Base-by-base conservation (phyloP, 352 stramenopile genomes). In the Aphanomyces invadans region DNA sequence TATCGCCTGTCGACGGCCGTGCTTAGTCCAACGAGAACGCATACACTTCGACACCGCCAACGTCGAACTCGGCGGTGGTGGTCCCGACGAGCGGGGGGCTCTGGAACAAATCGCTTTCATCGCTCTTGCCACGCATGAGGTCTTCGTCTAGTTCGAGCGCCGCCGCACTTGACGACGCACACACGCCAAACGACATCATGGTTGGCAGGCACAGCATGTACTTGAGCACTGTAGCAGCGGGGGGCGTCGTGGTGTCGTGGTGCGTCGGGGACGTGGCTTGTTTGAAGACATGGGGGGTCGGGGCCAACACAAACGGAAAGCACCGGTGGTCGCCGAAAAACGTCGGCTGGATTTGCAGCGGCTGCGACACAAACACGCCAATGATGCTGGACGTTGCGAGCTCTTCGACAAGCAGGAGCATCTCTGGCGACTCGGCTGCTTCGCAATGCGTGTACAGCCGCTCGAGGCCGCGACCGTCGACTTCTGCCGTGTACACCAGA, bases 241-340 rank as follows among this genome's bases (percentile, higher is more conserved):
- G n/a, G n/a, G n/a, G n/a, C n/a, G n/a, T 10, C 49, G 7, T 52
- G 44, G 44, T 19, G 19, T 25, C 4, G 44, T 52, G 44, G 25
- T 29, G 21, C 25, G 49, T 33, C 7, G 49, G 49, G 12, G 49
- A 57, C 25, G 25, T 32, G 11, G 25, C 19, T 5, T 33, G 29
- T 26, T 57, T 57, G 49, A 39, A 57, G 4, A 26, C 49, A 29
- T 21, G 12, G 25, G 49, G 49, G 19, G 17, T 33, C 29, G 49
- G 49, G 7, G 25, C 29, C 19, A 57, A 26, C 21, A 19, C 19
- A 26, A 57, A 57, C 29, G 49, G 17, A 57, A 57, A 57, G 49
- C 49, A 57, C 17, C 49, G 49, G 3, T 57, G 49, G 49, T 57
- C 49, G 19, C 49, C 49, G 36, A 57, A 57, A n/a, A 57, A 57